Evolutionary conservation across 306 rosid species (phyloP).

Genomic region (Castanospermum australe): DNA sequence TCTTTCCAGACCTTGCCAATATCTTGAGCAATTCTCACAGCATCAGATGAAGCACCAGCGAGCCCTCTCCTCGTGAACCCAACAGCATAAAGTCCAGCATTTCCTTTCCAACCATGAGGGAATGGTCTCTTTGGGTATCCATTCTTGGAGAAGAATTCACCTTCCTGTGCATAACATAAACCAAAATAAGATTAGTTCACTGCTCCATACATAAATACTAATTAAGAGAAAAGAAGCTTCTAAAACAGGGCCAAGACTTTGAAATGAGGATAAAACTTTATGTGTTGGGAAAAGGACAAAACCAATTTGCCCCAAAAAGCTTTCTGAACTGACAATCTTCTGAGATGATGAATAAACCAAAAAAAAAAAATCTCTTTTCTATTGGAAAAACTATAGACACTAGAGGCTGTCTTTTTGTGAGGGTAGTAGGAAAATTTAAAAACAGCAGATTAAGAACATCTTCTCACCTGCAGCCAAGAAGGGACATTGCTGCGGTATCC

Average conservation of each 20-base stretch:
- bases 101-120: constrained; percentile 93
- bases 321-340: constrained; percentile 28
- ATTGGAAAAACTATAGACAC: background rate
- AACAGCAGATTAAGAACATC: constrained; percentile 6
- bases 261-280: background rate
- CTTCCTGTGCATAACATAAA: constrained; percentile 56
- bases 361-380: background rate
- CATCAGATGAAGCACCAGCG: constrained; percentile 85
- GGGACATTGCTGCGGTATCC: constrained; percentile 96
- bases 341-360: background rate
- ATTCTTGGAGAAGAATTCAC: constrained; percentile 75
- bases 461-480: constrained; percentile 89
- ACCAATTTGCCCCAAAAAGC: background rate
- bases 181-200: constrained; percentile 34
- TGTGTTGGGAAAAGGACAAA: constrained; percentile 2
- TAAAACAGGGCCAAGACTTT: background rate
- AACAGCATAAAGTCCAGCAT: constrained; percentile 79
- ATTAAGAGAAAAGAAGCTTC: constrained; percentile 11
- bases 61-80: constrained; percentile 97
- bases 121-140: constrained; percentile 81
- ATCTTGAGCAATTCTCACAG: constrained; percentile 75
- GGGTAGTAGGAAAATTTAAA: background rate
- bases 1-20: constrained; percentile 73
- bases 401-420: background rate
- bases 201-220: background rate